These are phyloP conservation scores for Conticribra guillardii DNA, from an alignment of 108 stramenopile genomes.

Conservation along the genomic window DNA sequence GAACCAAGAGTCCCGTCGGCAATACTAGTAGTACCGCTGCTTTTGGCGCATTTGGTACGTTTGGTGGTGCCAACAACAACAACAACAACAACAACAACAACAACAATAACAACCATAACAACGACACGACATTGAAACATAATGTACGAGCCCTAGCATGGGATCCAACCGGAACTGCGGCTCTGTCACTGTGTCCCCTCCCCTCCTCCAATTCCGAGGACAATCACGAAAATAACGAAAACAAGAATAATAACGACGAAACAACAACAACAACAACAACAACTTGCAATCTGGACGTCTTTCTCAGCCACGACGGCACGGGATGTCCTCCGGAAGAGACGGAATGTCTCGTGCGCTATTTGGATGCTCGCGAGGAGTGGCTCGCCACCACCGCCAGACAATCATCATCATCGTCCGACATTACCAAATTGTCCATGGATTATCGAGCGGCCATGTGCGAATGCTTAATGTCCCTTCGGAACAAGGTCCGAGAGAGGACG, in stretches of 20 bases:
- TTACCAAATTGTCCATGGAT: conserved; percentile 31
- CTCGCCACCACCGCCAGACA: conserved; percentile 3
- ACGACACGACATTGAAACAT: background rate
- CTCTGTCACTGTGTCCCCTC: conserved; percentile 30
- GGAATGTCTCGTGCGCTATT: conserved; percentile 59
- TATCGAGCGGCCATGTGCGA: conserved; percentile 63
- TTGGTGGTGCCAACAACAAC: background rate
- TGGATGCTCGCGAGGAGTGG: conserved; percentile 64
- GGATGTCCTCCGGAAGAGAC: conserved; percentile 69
- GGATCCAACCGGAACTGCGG: conserved; percentile 44
- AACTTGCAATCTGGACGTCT: conserved; percentile 23
- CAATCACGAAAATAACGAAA: background rate
- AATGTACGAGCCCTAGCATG: conserved; percentile 34
- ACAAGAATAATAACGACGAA: background rate
- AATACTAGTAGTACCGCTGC: no score
- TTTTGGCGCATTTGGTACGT: no score
- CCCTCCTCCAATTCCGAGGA: background rate
- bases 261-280: background rate
- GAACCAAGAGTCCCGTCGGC: no score
- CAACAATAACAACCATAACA: background rate
- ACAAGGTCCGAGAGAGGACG: conserved; percentile 18
- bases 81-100: background rate
- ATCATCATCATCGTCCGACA: no score
- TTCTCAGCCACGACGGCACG: conserved; percentile 59
- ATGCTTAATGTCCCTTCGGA: conserved; percentile 55